A percentile compares a stretch with the other conserved stretches of the same genome.
phyloP scores from a whole-genome alignment of 805 yeast genomes.

The Lipomyces orientalis region DNA sequence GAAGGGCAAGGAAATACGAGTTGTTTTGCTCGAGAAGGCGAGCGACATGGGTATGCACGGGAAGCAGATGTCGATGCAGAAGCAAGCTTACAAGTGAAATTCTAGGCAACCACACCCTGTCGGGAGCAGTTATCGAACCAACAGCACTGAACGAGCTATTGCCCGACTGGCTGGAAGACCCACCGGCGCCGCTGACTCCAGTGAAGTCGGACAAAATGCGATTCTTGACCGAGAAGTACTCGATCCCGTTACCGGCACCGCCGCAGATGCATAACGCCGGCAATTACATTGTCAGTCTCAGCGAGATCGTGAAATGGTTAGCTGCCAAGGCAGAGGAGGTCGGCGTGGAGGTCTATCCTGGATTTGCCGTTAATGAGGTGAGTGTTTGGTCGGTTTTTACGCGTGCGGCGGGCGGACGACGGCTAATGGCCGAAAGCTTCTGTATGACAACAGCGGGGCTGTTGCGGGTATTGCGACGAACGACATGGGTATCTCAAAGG shows the following conservation, averaged over 20 bases:
- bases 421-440: slow-evolving; percentile 50
- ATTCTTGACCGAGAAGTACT: slow-evolving; percentile 62
- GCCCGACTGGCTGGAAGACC: slow-evolving; percentile 60
- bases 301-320: slow-evolving; percentile 78
- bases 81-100: not conserved
- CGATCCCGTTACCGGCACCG: slow-evolving; percentile 87
- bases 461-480: slow-evolving; percentile 92
- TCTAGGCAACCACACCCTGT: slow-evolving; percentile 71
- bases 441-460: slow-evolving; percentile 58
- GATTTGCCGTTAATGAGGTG: slow-evolving; percentile 66
- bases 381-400: not conserved
- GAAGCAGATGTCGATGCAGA: not conserved
- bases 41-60: slow-evolving; percentile 73
- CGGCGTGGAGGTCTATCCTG: slow-evolving; percentile 93
- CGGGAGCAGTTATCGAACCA: slow-evolving; percentile 96
- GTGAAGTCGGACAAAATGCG: slow-evolving; percentile 79
- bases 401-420: too few relatives aligned
- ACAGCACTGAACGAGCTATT: slow-evolving; percentile 81
- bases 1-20: slow-evolving; percentile 73
- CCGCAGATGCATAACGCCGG: slow-evolving; percentile 85
- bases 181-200: slow-evolving; percentile 58
- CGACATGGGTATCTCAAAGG: slow-evolving; percentile 82
- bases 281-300: slow-evolving; percentile 84
- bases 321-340: slow-evolving; percentile 89
- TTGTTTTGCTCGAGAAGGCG: slow-evolving; percentile 89